Percentiles rank a stretch among this genome's conserved stretches.
phyloP scores from a whole-genome alignment of 139 green algal species.

The Trebouxia sp. region DNA sequence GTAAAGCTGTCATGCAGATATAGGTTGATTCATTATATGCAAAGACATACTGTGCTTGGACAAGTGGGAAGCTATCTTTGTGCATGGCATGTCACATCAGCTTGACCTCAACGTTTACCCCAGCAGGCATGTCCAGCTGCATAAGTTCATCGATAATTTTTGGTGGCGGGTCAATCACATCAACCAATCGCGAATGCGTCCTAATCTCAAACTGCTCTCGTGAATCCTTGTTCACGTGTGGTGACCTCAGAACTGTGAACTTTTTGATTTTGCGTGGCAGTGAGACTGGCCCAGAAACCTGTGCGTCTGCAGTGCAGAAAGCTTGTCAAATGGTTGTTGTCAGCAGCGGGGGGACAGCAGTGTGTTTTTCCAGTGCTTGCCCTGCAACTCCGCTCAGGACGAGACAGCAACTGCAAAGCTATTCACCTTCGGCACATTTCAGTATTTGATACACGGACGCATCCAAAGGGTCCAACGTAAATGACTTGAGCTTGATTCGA shows the following conservation, averaged over 20 bases:
- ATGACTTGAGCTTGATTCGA: not conserved
- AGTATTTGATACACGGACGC: not conserved
- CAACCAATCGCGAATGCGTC: conserved; percentile 77
- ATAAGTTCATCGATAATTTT: conserved; percentile 84
- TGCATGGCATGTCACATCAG: conserved; percentile 30
- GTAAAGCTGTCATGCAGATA: too few relatives aligned
- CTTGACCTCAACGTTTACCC: conserved; percentile 80
- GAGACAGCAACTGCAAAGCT: too few relatives aligned
- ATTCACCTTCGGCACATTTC: not conserved
- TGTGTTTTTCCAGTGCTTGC: too few relatives aligned
- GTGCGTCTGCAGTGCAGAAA: not conserved
- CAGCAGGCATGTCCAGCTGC: conserved; percentile 78
- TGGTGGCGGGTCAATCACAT: conserved; percentile 70
- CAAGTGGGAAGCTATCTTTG: too few relatives aligned
- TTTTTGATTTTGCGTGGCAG: conserved; percentile 63
- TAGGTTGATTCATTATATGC: too few relatives aligned
- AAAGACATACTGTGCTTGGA: not conserved
- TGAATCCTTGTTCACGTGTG: conserved; percentile 90
- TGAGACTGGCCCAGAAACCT: conserved; percentile 60
- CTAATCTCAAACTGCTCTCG: conserved; percentile 86
- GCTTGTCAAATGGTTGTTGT: too few relatives aligned
- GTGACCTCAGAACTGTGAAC: conserved; percentile 78
- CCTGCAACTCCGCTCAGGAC: too few relatives aligned
- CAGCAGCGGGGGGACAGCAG: too few relatives aligned
- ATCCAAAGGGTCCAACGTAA: not conserved